Base-by-base conservation (phyloP, 768 basidiomycete genomes). In the Phlegmacium glaucopus region DNA sequence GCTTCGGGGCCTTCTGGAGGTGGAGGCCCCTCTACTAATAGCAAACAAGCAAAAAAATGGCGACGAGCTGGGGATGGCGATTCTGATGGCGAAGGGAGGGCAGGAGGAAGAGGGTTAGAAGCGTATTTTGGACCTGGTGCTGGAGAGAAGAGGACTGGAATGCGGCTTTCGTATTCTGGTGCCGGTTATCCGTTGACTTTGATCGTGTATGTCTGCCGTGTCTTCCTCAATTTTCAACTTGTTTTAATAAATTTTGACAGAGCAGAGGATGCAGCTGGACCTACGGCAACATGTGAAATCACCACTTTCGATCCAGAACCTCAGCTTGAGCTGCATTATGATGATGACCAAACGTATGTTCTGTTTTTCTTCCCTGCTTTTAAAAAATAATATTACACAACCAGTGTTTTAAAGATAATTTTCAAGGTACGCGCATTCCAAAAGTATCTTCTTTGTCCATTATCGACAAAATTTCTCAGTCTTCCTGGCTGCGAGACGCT, bases 401-500 rank as follows among this genome's bases (percentile, higher is more conserved):
- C 6, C 50, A 90, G 90, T 46, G 75, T 84, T 4, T 71, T 91
- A 25, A 87, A 86, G 65, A 83, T 93, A 34, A 94, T 94, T 55
- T 79, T 96, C 60, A 93, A 92, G 73, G 88, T 85, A 47, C 39
- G 68, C 50, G 10, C 15, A 42, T 26, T 28, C 39, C 27, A 28
- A 39, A 15, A 15, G 15, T 12, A 18, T 43, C 37, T 34, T 48
- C 2, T 29, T 11, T 15, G n/a, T n/a, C 37, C 25, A 15, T 35
- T 18, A 17, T 25, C n/a, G n/a, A 25, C 34, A 39, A 16, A 15
- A 27, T 42, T 41, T 35, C 26, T 16, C 47, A 75, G 80, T 95
- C 94, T 3, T 94, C 88, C 5, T 94, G 93, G 90, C 84, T 98
- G 28, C 83, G 90, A 36, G 93, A 96, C 49, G 93, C 94, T 0